These are phyloP conservation scores for Colletotrichum sp. DNA, from an alignment of 2,329 filamentous ascomycete genomes.

Conservation along the genomic window DNA sequence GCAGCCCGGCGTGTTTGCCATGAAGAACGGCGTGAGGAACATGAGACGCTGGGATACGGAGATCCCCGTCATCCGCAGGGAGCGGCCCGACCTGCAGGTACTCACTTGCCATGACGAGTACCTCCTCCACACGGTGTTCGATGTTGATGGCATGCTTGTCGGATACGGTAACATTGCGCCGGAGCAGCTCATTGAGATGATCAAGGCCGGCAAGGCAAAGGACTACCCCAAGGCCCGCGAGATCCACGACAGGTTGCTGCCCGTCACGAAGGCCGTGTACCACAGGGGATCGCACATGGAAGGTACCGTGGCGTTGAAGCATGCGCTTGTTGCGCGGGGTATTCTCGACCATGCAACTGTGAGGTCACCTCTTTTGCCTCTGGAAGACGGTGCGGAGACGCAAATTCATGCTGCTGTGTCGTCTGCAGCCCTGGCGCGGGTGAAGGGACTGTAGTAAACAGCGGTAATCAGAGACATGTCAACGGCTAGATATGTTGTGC, in stretches of 20 bases:
- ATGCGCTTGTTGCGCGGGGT: slow-evolving; percentile 54
- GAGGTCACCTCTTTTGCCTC: slow-evolving; percentile 50
- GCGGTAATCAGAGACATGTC: not conserved
- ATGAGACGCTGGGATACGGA: slow-evolving; percentile 63
- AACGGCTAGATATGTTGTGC: not conserved
- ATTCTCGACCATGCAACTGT: slow-evolving; percentile 55
- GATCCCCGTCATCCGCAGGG: slow-evolving; percentile 54
- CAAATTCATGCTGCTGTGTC: slow-evolving; percentile 48
- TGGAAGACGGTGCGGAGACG: slow-evolving; percentile 44
- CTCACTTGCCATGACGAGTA: slow-evolving; percentile 60
- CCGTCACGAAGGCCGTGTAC: slow-evolving; percentile 58
- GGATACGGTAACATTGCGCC: slow-evolving; percentile 59
- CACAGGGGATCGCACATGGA: slow-evolving; percentile 62
- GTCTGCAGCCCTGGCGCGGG: slow-evolving; percentile 25
- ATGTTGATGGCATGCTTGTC: slow-evolving; percentile 59
- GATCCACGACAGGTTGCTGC: slow-evolving; percentile 55
- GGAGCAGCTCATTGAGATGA: slow-evolving; percentile 53
- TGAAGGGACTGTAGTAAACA: not conserved
- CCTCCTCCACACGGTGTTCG: slow-evolving; percentile 55
- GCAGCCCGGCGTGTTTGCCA: slow-evolving; percentile 57
- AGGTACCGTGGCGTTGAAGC: slow-evolving; percentile 57
- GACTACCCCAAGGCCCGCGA: slow-evolving; percentile 53
- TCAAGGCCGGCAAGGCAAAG: slow-evolving; percentile 53
- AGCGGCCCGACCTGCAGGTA: slow-evolving; percentile 54
- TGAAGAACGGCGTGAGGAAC: slow-evolving; percentile 63